Conservation (phyloP, 257 asterid species). For the Anisodus acutangulus region DNA sequence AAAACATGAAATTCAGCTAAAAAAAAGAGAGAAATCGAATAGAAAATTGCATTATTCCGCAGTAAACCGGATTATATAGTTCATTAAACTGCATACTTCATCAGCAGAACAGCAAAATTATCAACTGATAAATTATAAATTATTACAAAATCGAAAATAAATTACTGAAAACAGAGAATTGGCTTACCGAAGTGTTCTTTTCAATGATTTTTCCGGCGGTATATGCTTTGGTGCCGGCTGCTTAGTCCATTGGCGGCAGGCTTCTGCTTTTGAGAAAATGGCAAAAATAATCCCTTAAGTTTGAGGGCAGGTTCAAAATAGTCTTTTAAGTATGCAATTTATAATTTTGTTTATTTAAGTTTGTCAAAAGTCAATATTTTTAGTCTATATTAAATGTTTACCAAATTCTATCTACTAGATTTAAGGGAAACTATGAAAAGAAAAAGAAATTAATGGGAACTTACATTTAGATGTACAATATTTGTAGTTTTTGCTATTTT, state of each 20-base stretch:
- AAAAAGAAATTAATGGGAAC: too few species aligned
- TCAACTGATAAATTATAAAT: background rate
- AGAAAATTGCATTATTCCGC: background rate
- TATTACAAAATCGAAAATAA: background rate
- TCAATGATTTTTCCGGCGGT: background rate
- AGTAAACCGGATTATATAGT: background rate
- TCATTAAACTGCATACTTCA: conserved; percentile 11
- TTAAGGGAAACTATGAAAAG: too few species aligned
- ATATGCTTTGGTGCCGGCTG: background rate
- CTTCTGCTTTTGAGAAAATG: too few species aligned
- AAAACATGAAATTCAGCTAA: background rate
- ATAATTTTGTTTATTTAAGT: too few species aligned
- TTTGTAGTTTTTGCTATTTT: too few species aligned
- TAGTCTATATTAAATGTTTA: background rate
- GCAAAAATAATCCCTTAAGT: too few species aligned
- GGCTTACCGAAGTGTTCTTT: background rate
- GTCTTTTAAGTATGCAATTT: too few species aligned
- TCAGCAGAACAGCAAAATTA: background rate
- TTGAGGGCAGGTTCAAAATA: too few species aligned
- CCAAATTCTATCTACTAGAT: too few species aligned
- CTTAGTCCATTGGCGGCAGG: background rate
- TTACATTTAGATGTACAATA: too few species aligned
- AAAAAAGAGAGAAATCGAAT: background rate
- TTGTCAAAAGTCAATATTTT: background rate
- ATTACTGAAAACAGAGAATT: background rate